Conservation (phyloP, 108 stramenopile genomes). For the Aurantiochytrium sp. region DNA sequence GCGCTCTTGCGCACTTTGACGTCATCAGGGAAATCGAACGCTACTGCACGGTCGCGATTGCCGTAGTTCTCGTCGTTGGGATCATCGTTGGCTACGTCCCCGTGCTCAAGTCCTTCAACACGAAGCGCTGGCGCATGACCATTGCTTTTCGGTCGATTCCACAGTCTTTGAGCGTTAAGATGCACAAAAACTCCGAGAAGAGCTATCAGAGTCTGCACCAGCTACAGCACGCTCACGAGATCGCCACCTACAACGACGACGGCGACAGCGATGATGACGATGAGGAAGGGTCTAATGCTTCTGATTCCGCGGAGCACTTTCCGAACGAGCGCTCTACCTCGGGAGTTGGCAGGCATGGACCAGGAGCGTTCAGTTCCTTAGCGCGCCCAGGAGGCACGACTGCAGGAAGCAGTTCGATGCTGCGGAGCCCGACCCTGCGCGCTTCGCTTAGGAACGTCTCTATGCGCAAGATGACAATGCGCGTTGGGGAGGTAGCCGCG, state of each 20-base stretch:
- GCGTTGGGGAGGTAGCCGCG: not conserved
- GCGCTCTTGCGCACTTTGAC: no score
- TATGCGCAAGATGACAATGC: no score
- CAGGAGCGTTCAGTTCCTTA: no score
- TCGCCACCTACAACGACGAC: not conserved
- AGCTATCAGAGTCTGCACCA: not conserved
- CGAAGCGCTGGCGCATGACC: not conserved
- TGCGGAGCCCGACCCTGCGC: no score
- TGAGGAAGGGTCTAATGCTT: not conserved
- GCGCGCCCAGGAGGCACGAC: no score
- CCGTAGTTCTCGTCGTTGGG: not conserved
- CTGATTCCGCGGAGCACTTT: not conserved
- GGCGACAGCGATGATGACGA: not conserved
- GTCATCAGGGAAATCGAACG: not conserved
- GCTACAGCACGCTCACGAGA: not conserved
- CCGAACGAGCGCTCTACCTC: no score
- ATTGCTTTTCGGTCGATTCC: not conserved
- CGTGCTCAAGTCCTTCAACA: not conserved
- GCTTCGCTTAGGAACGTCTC: no score
- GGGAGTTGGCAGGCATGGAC: no score
- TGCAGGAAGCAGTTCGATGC: no score
- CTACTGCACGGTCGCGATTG: not conserved
- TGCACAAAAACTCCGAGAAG: not conserved
- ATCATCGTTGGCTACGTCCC: not conserved
- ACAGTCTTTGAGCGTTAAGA: not conserved